A percentile compares a stretch with the other conserved stretches of the same genome.
These are phyloP conservation scores for Maudiozyma bulderi DNA, from an alignment of 805 yeast genomes.

Conservation along the genomic window DNA sequence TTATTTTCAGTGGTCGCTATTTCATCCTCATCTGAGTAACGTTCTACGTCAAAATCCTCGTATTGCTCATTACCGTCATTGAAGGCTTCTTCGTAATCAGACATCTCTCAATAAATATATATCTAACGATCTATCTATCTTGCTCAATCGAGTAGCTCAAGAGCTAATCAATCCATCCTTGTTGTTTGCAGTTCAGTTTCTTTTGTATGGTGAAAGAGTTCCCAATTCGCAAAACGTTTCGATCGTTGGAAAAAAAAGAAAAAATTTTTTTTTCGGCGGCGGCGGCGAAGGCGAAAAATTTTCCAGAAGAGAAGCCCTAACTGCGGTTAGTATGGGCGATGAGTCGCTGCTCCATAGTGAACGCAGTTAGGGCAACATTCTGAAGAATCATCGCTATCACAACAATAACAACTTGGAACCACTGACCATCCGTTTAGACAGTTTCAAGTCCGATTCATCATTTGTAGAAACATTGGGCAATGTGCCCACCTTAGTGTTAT, in stretches of 20 bases:
- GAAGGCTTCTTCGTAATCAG: conserved; percentile 48
- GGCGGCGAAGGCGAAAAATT: neutral
- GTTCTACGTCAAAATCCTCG: conserved; percentile 81
- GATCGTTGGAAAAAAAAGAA: neutral
- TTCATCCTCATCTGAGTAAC: conserved; percentile 65
- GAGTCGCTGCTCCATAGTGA: neutral
- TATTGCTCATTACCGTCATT: conserved; percentile 61
- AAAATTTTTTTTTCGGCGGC: neutral
- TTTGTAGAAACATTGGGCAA: too few relatives aligned
- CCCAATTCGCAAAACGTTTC: neutral
- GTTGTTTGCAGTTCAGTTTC: neutral
- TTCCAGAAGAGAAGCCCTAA: neutral
- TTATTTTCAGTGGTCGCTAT: conserved; percentile 23
- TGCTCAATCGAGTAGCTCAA: neutral
- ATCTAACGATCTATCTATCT: neutral
- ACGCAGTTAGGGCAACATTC: neutral
- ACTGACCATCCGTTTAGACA: neutral
- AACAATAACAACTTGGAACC: too few relatives aligned
- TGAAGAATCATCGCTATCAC: too few relatives aligned
- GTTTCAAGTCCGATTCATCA: neutral
- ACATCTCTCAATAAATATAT: conserved; percentile 28
- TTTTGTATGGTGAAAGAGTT: neutral
- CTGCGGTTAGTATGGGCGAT: neutral
- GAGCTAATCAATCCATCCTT: neutral
- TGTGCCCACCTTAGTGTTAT: too few relatives aligned